Base-by-base conservation (phyloP, 2,329 filamentous ascomycete species). In the Trichoderma sp. region DNA sequence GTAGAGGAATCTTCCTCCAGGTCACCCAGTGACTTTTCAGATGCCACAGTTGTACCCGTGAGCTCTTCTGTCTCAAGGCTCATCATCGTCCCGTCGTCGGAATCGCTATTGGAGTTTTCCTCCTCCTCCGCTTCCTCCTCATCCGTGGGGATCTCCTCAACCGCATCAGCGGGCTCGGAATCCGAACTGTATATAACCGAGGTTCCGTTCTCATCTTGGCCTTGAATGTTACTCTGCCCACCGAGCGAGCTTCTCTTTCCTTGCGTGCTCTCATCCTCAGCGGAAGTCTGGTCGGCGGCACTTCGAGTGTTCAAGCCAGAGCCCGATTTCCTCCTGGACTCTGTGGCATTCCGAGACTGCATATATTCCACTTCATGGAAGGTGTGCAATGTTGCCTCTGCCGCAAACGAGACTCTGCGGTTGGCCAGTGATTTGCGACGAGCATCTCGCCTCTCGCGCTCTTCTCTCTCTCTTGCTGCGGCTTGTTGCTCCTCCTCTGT, bases 381-480 rank as follows among this genome's bases (percentile, higher is more conserved):
- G 0, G 95, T 99, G 75, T 99, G 95, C 43, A 99, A 83, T 3
- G 95, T 99, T 14, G 95, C 95, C 78, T 99, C 95, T 1, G 95
- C 95, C 5, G 95, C 95, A 77, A 99, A 99, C 0, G 94, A 98
- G 41, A 99, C 95, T 73, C 95, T 88, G 72, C 95, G 88, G 75
- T 95, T 96, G 55, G 94, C 93, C 65, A 97, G 84, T 19, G 93
- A 97, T 76, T 98, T 98, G 71, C 95, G 86, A 68, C 95, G 89
- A 51, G 92, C 93, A 75, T 96, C 95, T 71, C 93, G 86, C 63
- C 93, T 86, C 71, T 94, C 89, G 48, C 85, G 83, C 68, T 91
- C 89, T 69, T 91, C 89, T 26, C 87, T 83, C 72, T 91, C 88
- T 67, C 85, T 82, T 9, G 87, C 87, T 2, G 89, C 88, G 12